Conservation (phyloP, 257 asterid genomes). For the Nicotiana obtusifolia region DNA sequence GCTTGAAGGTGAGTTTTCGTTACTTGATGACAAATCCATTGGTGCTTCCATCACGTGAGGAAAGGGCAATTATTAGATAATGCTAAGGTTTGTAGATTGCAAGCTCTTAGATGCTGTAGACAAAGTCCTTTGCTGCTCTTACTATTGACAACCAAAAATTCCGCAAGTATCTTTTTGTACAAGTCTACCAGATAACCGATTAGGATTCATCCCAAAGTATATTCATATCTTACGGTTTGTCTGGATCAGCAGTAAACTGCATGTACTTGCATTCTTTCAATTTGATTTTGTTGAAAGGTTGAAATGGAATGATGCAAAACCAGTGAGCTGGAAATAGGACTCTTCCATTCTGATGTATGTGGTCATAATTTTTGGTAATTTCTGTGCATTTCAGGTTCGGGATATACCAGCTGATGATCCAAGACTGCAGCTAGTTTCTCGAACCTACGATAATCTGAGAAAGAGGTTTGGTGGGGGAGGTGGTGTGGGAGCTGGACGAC, state of each 20-base stretch:
- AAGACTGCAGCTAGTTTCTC: conserved; percentile 46
- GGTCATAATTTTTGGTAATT: neutral
- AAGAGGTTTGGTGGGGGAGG: conserved; percentile 19
- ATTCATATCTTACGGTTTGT: neutral
- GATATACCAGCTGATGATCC: conserved; percentile 90
- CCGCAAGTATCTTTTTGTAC: neutral
- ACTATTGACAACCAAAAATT: neutral
- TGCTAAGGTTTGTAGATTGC: neutral
- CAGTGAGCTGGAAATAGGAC: neutral
- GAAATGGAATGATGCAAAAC: neutral
- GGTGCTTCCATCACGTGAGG: neutral
- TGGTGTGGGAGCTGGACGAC: conserved; percentile 38
- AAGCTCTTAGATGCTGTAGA: neutral
- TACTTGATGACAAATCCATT: neutral
- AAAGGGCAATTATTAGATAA: neutral
- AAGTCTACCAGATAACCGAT: neutral
- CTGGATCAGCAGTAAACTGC: neutral
- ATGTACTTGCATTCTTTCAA: neutral
- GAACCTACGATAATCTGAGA: conserved; percentile 33
- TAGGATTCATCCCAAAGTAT: neutral
- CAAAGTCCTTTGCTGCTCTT: neutral
- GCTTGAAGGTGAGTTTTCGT: conserved; percentile 61
- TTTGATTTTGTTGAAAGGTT: neutral
- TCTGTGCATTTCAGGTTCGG: conserved; percentile 48
- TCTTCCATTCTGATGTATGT: neutral